phyloP scores from a whole-genome alignment of 192 early-diverging fungal species.

The Bifiguratus adelaidae region DNA sequence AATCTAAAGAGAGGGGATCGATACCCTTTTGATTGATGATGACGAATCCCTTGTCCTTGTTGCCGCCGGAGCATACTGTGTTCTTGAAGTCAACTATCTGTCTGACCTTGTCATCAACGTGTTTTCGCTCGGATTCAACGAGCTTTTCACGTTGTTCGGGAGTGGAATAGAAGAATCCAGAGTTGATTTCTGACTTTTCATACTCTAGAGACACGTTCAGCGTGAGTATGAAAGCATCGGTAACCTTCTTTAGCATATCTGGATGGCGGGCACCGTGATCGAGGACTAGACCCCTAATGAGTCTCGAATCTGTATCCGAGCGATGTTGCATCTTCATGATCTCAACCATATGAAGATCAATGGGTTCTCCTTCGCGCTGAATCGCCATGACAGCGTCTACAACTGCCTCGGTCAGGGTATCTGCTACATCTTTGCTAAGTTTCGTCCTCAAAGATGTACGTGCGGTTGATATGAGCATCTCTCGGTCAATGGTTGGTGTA shows the following conservation, averaged over 20 bases:
- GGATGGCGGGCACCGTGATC: constrained; percentile 99
- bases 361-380: constrained; percentile 66
- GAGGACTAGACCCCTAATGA: constrained; percentile 91
- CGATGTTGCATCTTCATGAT: constrained; percentile 99
- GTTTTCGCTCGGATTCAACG: constrained; percentile 93
- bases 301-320: constrained; percentile 90
- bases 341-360: constrained; percentile 99
- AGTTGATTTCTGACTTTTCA: constrained; percentile 99
- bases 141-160: constrained; percentile 98
- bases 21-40: constrained; percentile 99
- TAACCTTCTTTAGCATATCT: constrained; percentile 95
- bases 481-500: constrained; percentile 89
- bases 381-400: constrained; percentile 95
- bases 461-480: constrained; percentile 79
- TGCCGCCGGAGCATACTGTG: constrained; percentile 70
- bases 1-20: constrained; percentile 93
- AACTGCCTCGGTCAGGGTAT: constrained; percentile 87
- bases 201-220: constrained; percentile 98
- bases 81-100: constrained; percentile 98
- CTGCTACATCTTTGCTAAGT: constrained; percentile 82
- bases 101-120: constrained; percentile 88
- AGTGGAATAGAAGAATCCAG: constrained; percentile 95
- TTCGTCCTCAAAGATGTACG: constrained; percentile 96
- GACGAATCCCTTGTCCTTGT: constrained; percentile 83
- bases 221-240: constrained; percentile 84